Conservation (phyloP, 108 stramenopile genomes). For the Cyclostephanos invisitatus region DNA sequence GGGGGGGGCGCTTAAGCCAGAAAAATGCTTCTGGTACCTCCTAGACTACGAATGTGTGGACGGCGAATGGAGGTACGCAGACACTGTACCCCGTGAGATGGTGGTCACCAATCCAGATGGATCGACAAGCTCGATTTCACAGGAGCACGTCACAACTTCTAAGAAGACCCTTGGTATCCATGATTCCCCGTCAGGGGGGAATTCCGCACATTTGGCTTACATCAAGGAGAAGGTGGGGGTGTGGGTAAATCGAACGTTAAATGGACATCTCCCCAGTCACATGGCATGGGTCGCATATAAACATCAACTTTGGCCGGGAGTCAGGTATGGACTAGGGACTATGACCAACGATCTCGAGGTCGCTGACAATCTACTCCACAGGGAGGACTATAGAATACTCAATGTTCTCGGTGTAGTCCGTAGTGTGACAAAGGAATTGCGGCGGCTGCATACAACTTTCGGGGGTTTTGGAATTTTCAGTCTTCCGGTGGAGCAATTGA, state of each 20-base stretch:
- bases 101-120: background rate
- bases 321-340: background rate
- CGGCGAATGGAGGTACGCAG: background rate
- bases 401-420: slow-evolving; percentile 10
- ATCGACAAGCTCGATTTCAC: background rate
- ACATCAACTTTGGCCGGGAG: background rate
- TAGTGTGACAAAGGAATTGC: slow-evolving; percentile 5
- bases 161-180: background rate
- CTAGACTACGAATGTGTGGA: no score
- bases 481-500: slow-evolving; percentile 3
- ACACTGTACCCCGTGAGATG: background rate
- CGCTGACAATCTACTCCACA: background rate
- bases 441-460: slow-evolving; percentile 5
- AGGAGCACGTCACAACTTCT: background rate
- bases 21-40: no score
- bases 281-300: background rate
- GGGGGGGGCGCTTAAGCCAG: no score
- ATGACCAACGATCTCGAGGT: slow-evolving; percentile 1
- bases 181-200: background rate
- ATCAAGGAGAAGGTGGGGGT: background rate
- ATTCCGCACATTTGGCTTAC: background rate
- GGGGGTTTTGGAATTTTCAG: slow-evolving; percentile 9
- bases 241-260: background rate
- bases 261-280: background rate
- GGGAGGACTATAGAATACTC: background rate